Evolutionary conservation across 441 rosid genomes (phyloP).

Genomic region (Hura crepitans): DNA sequence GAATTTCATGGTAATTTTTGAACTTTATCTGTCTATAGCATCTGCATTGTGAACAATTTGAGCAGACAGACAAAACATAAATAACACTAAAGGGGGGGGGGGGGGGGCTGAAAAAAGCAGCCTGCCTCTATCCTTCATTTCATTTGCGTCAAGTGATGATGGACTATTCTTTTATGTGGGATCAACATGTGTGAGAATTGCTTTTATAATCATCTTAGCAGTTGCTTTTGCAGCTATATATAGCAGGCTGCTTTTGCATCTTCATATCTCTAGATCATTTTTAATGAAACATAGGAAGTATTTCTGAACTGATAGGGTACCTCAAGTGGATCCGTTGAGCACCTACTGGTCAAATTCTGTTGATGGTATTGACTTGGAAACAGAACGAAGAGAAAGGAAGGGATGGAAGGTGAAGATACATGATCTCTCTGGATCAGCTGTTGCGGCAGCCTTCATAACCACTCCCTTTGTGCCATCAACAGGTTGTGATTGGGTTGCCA

Average conservation of each 20-base stretch:
- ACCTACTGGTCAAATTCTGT: conserved; percentile 54
- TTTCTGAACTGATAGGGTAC: conserved; percentile 47
- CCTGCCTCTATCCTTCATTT: not conserved
- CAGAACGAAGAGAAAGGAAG: conserved; percentile 78
- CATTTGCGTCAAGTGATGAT: not conserved
- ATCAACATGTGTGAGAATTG: not conserved
- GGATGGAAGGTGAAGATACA: conserved; percentile 99
- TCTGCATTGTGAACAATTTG: not conserved
- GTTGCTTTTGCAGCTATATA: not conserved
- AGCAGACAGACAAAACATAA: not conserved
- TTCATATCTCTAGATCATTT: conserved; percentile 19
- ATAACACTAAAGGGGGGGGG: no score
- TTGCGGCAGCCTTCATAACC: conserved; percentile 95
- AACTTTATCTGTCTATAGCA: not conserved
- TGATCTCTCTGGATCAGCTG: conserved; percentile 92
- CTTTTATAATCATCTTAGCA: not conserved
- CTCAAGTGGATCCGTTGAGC: conserved; percentile 62
- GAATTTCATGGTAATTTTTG: not conserved
- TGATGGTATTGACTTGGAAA: conserved; percentile 51
- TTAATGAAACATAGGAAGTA: conserved; percentile 27
- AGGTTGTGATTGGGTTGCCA: conserved; percentile 95
- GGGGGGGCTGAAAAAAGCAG: no score
- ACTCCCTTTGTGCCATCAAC: conserved; percentile 95
- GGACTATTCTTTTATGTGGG: not conserved
- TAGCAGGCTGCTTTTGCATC: conserved; percentile 1